Conservation (phyloP, 495 filamentous ascomycete genomes). For the Pyrenula aspistea region DNA sequence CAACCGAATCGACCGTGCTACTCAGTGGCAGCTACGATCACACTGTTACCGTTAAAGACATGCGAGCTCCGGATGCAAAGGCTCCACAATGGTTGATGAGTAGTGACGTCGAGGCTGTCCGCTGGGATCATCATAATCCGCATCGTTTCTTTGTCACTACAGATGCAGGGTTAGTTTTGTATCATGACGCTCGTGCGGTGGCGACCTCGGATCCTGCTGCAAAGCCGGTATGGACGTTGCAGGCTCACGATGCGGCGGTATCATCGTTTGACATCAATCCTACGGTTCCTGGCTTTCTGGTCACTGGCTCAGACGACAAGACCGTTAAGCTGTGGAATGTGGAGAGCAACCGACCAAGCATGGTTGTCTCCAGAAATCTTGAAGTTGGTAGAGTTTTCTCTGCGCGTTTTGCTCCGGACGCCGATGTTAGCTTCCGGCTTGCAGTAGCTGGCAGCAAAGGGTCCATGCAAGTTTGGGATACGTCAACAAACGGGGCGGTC, state of each 20-base stretch:
- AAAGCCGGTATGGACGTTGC: slow-evolving; percentile 84
- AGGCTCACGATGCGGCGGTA: slow-evolving; percentile 89
- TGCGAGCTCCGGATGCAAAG: slow-evolving; percentile 76
- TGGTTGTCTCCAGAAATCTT: slow-evolving; percentile 84
- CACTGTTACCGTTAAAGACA: slow-evolving; percentile 81
- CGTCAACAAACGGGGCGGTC: slow-evolving; percentile 86
- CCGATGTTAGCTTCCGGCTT: slow-evolving; percentile 79
- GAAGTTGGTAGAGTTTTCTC: slow-evolving; percentile 94
- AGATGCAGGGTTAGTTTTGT: slow-evolving; percentile 79
- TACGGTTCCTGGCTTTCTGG: slow-evolving; percentile 80
- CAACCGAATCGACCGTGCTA: slow-evolving; percentile 71
- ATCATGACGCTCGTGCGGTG: slow-evolving; percentile 65
- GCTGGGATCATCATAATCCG: slow-evolving; percentile 84
- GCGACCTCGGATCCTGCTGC: slow-evolving; percentile 55
- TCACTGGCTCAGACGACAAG: slow-evolving; percentile 84
- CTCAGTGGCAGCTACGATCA: slow-evolving; percentile 91
- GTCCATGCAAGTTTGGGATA: slow-evolving; percentile 89
- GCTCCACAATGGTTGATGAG: slow-evolving; percentile 80
- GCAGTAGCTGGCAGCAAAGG: slow-evolving; percentile 94
- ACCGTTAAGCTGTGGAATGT: slow-evolving; percentile 96
- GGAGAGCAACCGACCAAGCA: slow-evolving; percentile 55
- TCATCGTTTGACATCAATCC: slow-evolving; percentile 91
- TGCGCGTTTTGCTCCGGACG: slow-evolving; percentile 75
- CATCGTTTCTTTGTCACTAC: slow-evolving; percentile 94
- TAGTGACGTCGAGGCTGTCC: slow-evolving; percentile 82